Base-by-base conservation (phyloP, 1,284 basidiomycete genomes). In the Schizopora paradoxa region DNA sequence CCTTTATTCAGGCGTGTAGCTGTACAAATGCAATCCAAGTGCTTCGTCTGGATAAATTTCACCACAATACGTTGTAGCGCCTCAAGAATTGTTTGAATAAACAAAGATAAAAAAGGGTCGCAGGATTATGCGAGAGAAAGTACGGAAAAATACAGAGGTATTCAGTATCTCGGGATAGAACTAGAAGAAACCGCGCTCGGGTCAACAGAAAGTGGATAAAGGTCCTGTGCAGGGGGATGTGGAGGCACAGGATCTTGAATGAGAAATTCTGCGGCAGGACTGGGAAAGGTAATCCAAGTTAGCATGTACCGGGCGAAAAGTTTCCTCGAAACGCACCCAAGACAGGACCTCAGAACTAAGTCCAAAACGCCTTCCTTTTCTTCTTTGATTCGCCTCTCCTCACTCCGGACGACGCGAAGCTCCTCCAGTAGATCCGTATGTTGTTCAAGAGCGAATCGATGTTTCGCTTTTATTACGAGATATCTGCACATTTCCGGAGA, bases 391-490 rank as follows among this genome's bases (percentile, higher is more conserved):
- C 65, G 66, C 42, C 63, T 65, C 51, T 78, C 69, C 57, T 86
- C 80, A 5, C 62, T 60, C 51, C 73, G 68, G 8, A 76, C 61
- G 22, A 71, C 62, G 37, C 76, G 69, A 52, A 87, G 61, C 58
- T 90, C 82, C 54, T 83, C 76, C 13, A 76, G 62, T 22, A 89
- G 66, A 13, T 64, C 62, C 31, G 77, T 76, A 47, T 86, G 78
- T 53, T 83, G 75, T 47, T 80, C 69, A 18, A 80, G 49, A 7
- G 73, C 78, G 57, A 77, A 84, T 21, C 64, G 65, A 56, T 80
- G 72, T 56, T 87, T 88, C 2, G 88, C 85, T 57, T 89, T 90
- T 69, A 77, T 79, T 23, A 87, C 55, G n/a, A 89, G 65, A 59
- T 91, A 90, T 63, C 75, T 76, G 22, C 76, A 76, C 66, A 82